A percentile compares a stretch with the other conserved stretches of the same genome.
Conservation (phyloP, 2,329 filamentous ascomycete species). For the Grosmannia clavigera region DNA sequence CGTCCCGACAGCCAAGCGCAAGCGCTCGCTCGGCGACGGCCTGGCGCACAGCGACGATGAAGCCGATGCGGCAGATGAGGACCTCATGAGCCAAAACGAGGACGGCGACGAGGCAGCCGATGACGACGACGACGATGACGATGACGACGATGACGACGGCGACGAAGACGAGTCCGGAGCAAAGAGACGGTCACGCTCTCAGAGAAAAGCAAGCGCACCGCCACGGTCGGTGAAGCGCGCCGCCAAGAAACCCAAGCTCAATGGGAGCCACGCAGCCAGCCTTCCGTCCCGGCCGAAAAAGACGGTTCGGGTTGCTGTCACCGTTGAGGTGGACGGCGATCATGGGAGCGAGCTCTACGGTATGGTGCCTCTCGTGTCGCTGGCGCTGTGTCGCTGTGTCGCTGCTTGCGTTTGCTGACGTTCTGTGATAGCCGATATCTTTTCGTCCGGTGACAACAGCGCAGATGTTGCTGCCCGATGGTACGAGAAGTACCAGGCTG, state of each 20-base stretch:
- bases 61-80: constrained; percentile 27
- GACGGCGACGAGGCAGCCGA: constrained; percentile 16
- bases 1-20: constrained; percentile 41
- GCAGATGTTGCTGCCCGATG: constrained; percentile 48
- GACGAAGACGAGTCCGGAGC: constrained; percentile 12
- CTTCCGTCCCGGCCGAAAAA: constrained; percentile 45
- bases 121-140: constrained; percentile 26
- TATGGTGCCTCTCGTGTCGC: constrained; percentile 20
- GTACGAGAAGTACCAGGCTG: constrained; percentile 43
- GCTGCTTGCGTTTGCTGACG: neutral
- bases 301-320: constrained; percentile 38
- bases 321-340: constrained; percentile 37
- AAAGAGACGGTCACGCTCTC: constrained; percentile 25
- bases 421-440: constrained; percentile 42
- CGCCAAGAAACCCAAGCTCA: constrained; percentile 51
- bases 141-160: constrained; percentile 23
- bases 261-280: constrained; percentile 31
- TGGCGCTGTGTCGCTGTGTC: neutral
- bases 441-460: constrained; percentile 43
- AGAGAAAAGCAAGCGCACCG: constrained; percentile 12
- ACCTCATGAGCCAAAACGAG: constrained; percentile 17
- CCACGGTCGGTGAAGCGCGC: constrained; percentile 44
- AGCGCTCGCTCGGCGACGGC: constrained; percentile 27
- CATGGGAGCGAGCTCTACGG: constrained; percentile 44
- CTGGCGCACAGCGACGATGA: constrained; percentile 23